A percentile compares a stretch with the other conserved stretches of the same genome.
Evolutionary conservation across 495 filamentous ascomycete genomes (phyloP).

Genomic region (Trichodelitschia bisporula): DNA sequence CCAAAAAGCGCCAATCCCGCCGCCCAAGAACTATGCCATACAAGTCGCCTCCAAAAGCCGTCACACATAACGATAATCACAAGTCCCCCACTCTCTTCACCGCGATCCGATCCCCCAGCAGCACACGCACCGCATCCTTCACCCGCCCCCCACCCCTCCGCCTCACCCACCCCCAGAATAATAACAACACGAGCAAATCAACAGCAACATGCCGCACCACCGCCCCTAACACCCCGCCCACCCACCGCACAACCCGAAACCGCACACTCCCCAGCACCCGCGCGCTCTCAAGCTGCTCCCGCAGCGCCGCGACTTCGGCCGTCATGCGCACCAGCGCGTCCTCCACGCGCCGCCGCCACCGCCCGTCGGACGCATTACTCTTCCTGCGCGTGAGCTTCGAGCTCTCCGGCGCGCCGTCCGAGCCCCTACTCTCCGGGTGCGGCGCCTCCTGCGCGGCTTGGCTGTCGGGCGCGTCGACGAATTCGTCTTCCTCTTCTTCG

Average conservation of each 20-base stretch:
- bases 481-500: constrained; percentile 15
- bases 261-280: constrained; percentile 29
- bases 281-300: constrained; percentile 65
- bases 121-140: constrained; percentile 45
- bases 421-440: neutral
- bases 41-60: no score
- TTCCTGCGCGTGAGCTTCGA: constrained; percentile 1
- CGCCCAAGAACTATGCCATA: no score
- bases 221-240: constrained; percentile 44
- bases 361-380: constrained; percentile 12
- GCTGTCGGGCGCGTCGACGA: constrained; percentile 19
- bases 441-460: constrained; percentile 10
- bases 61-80: no score
- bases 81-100: constrained; percentile 16
- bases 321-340: constrained; percentile 72
- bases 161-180: constrained; percentile 59
- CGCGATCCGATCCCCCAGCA: constrained; percentile 26
- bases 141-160: constrained; percentile 49
- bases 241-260: constrained; percentile 38
- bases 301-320: constrained; percentile 75
- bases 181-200: constrained; percentile 41
- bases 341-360: constrained; percentile 68
- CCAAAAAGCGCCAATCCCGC: no score
- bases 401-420: neutral
- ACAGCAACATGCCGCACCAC: constrained; percentile 46